Evolutionary conservation across 108 stramenopile species (phyloP).

Genomic region (Seminavis robusta): DNA sequence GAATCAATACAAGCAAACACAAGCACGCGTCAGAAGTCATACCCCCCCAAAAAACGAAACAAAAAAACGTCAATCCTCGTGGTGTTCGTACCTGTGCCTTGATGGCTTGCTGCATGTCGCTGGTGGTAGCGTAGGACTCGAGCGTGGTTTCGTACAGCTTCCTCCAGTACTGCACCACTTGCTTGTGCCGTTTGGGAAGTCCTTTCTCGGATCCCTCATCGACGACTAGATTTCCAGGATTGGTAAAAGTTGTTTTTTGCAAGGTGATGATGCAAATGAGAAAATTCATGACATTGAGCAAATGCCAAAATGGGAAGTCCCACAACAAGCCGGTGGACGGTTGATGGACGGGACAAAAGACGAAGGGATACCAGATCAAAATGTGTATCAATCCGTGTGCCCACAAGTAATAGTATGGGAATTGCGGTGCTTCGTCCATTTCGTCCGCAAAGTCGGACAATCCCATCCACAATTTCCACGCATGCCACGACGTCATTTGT

Average conservation of each 20-base stretch:
- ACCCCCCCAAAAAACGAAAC: no score
- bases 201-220: slow-evolving; percentile 26
- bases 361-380: slow-evolving; percentile 49
- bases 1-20: no score
- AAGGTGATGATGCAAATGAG: slow-evolving; percentile 59
- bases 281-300: slow-evolving; percentile 43
- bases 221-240: slow-evolving; percentile 73
- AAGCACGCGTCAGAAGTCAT: no score
- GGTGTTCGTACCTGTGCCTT: slow-evolving; percentile 1
- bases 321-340: slow-evolving; percentile 47
- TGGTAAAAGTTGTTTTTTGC: slow-evolving; percentile 51
- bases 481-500: slow-evolving; percentile 39
- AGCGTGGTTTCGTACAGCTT: slow-evolving; percentile 73
- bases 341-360: slow-evolving; percentile 34
- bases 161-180: slow-evolving; percentile 44
- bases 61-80: no score
- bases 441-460: slow-evolving; percentile 45
- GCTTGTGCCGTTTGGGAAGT: slow-evolving; percentile 32
- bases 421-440: slow-evolving; percentile 55
- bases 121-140: slow-evolving; percentile 40
- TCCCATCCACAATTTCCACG: slow-evolving; percentile 77
- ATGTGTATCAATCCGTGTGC: slow-evolving; percentile 36
- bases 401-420: slow-evolving; percentile 75
- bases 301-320: slow-evolving; percentile 52
- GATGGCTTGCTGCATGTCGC: slow-evolving; percentile 1